Percentiles rank a stretch among this genome's conserved stretches.
Evolutionary conservation across 805 yeast genomes (phyloP).

Genomic region (Teunomyces kruisii): DNA sequence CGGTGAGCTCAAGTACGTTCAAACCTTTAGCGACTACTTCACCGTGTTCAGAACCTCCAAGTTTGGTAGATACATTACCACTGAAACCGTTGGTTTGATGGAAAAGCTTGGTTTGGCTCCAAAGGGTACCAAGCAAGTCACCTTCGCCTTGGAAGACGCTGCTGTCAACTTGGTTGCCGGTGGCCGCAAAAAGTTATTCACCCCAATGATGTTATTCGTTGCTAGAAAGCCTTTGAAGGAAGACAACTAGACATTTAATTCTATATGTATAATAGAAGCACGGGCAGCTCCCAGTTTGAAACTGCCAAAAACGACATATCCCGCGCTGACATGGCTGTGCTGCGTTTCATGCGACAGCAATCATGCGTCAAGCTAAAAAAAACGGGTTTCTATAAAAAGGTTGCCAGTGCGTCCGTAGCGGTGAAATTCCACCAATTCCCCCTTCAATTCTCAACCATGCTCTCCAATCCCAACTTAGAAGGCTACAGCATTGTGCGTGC

Average conservation of each 20-base stretch:
- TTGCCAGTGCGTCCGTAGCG: not conserved
- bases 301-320: not conserved
- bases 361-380: not conserved
- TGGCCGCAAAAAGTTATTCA: conserved; percentile 84
- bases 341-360: not conserved
- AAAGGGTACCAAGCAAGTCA: conserved; percentile 83
- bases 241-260: conserved; percentile 4
- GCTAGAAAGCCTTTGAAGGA: conserved; percentile 69
- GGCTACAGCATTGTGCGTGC: conserved; percentile 32
- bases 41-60: conserved; percentile 87
- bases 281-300: not conserved
- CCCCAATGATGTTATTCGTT: conserved; percentile 96
- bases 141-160: conserved; percentile 93
- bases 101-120: conserved; percentile 90
- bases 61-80: conserved; percentile 84
- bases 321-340: not conserved
- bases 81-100: conserved; percentile 73
- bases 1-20: conserved; percentile 90
- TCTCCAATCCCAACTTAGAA: conserved; percentile 36
- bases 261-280: not conserved
- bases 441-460: conserved; percentile 1
- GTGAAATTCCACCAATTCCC: not conserved
- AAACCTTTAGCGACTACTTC: conserved; percentile 70
- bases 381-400: not conserved
- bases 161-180: conserved; percentile 94